A percentile compares a stretch with the other conserved stretches of the same genome.
Conservation (phyloP, 2,329 filamentous ascomycete species). For the Aspergillus flavus region DNA sequence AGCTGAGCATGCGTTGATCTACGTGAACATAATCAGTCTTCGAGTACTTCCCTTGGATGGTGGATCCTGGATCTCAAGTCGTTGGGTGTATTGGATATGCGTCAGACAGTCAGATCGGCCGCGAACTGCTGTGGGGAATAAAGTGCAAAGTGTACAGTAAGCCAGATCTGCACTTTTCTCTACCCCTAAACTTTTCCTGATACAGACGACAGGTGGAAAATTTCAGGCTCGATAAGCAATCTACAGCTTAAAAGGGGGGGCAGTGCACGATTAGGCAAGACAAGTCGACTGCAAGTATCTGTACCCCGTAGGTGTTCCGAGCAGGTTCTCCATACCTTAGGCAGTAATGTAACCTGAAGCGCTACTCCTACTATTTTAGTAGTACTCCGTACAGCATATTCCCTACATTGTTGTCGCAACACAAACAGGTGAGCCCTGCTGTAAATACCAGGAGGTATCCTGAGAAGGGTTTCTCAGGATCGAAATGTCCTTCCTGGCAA, state of each 20-base stretch:
- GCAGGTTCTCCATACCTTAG: neutral
- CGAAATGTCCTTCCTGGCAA: neutral
- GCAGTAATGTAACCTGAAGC: neutral
- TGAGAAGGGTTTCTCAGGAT: neutral
- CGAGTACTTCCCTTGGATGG: neutral
- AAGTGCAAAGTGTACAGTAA: conserved; percentile 12
- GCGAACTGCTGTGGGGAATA: conserved; percentile 21
- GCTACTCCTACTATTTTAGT: neutral
- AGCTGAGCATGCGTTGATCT: neutral
- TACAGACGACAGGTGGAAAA: conserved; percentile 6
- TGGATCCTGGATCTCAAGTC: neutral
- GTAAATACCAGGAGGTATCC: neutral
- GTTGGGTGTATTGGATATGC: conserved; percentile 13
- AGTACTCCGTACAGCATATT: neutral
- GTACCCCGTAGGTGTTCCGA: neutral
- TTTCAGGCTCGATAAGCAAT: conserved; percentile 2
- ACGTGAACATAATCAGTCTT: neutral
- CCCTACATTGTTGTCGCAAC: neutral
- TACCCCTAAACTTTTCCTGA: conserved; percentile 13
- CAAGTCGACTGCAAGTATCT: neutral
- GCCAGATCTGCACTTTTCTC: conserved; percentile 17
- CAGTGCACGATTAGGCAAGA: conserved; percentile 1
- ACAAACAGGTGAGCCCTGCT: neutral
- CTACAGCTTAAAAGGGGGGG: neutral
- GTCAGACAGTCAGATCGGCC: conserved; percentile 19